A percentile compares a stretch with the other conserved stretches of the same genome.
Conservation (phyloP, 1,284 basidiomycete species). For the Ustilago lituana region DNA sequence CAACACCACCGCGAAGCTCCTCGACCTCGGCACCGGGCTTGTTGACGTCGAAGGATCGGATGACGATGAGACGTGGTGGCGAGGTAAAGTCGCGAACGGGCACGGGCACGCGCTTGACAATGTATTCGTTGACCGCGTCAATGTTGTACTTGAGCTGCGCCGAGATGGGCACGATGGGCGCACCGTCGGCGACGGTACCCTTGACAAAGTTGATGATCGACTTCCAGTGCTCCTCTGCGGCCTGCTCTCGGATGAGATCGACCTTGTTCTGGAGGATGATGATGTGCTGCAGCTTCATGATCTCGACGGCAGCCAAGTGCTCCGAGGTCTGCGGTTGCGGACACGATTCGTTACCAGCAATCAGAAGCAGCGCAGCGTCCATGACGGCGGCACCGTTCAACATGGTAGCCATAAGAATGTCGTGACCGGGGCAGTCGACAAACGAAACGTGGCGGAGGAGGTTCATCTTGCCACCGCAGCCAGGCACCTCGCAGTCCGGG, state of each 20-base stretch:
- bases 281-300: slow-evolving; percentile 98
- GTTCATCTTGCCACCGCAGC: slow-evolving; percentile 89
- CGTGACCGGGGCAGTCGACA: slow-evolving; percentile 76
- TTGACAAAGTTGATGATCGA: slow-evolving; percentile 65
- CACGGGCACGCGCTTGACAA: slow-evolving; percentile 94
- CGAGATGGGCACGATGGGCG: slow-evolving; percentile 97
- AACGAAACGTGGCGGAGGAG: slow-evolving; percentile 84
- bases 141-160: slow-evolving; percentile 99
- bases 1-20: slow-evolving; percentile 96
- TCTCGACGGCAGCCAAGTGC: slow-evolving; percentile 97
- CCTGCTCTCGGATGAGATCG: slow-evolving; percentile 65
- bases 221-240: slow-evolving; percentile 66
- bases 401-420: slow-evolving; percentile 97
- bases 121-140: slow-evolving; percentile 99
- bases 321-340: slow-evolving; percentile 99
- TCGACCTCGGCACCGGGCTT: slow-evolving; percentile 97
- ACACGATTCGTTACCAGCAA: slow-evolving; percentile 97
- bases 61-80: slow-evolving; percentile 92
- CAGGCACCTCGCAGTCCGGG: slow-evolving; percentile 90
- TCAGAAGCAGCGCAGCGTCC: slow-evolving; percentile 94
- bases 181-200: slow-evolving; percentile 91
- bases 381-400: slow-evolving; percentile 98
- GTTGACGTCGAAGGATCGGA: slow-evolving; percentile 99
- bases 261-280: slow-evolving; percentile 83
- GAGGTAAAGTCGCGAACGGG: slow-evolving; percentile 91